phyloP scores from a whole-genome alignment of 352 stramenopile species.

The Phytophthora chlamydospora region DNA sequence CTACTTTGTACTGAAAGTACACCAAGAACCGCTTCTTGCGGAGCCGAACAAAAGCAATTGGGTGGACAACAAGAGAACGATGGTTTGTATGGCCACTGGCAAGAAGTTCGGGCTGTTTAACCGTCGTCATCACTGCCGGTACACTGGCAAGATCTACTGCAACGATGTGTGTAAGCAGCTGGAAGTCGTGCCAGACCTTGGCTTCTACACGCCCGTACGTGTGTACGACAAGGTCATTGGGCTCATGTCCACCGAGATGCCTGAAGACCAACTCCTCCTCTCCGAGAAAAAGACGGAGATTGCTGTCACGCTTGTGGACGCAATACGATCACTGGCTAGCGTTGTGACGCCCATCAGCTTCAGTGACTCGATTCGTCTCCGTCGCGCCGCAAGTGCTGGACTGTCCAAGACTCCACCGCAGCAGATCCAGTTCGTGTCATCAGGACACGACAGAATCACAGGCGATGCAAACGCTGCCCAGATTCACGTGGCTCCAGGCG shows the following conservation, averaged over 20 bases:
- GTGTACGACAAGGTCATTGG: conserved; percentile 83
- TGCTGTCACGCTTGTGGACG: conserved; percentile 82
- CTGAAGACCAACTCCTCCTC: conserved; percentile 77
- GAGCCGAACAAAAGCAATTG: conserved; percentile 85
- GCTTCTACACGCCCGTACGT: conserved; percentile 80
- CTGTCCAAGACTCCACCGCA: conserved; percentile 67
- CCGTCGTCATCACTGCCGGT: conserved; percentile 87
- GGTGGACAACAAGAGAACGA: conserved; percentile 84
- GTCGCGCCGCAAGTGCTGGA: conserved; percentile 44
- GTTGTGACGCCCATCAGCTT: conserved; percentile 78
- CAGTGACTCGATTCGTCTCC: conserved; percentile 63
- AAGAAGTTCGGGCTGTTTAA: conserved; percentile 91
- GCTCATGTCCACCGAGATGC: conserved; percentile 83
- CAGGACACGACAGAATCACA: conserved; percentile 47
- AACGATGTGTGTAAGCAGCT: conserved; percentile 83
- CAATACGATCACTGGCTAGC: conserved; percentile 58
- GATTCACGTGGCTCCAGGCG: conserved; percentile 66
- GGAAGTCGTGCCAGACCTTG: conserved; percentile 78
- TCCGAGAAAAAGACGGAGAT: conserved; percentile 91
- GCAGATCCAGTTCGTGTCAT: conserved; percentile 68
- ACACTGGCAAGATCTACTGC: conserved; percentile 88
- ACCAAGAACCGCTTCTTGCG: conserved; percentile 50
- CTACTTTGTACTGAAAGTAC: conserved; percentile 78
- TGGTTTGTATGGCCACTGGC: conserved; percentile 85
- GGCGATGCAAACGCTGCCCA: conserved; percentile 51